Evolutionary conservation across 768 basidiomycete genomes (phyloP).

Genomic region (Mycena floridula): DNA sequence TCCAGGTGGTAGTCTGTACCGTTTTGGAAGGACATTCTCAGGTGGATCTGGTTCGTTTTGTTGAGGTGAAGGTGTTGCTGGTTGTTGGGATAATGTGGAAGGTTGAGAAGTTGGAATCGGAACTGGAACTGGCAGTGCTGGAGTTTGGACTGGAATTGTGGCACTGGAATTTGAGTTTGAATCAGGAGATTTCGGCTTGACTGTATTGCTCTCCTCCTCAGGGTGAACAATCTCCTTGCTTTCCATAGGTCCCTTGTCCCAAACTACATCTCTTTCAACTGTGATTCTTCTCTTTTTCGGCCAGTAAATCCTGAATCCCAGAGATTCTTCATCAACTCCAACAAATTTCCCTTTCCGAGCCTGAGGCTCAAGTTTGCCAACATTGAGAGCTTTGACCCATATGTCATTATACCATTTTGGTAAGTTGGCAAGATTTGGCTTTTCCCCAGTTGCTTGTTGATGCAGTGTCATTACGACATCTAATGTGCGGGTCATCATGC

Average conservation of each 20-base stretch:
- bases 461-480: slow-evolving; percentile 6
- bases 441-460: slow-evolving; percentile 3
- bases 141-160: not conserved
- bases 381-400: slow-evolving; percentile 20
- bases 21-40: not conserved
- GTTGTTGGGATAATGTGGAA: not conserved
- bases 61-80: not conserved
- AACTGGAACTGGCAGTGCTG: not conserved
- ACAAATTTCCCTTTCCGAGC: slow-evolving; percentile 13
- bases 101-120: not conserved
- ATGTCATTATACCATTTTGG: slow-evolving; percentile 19
- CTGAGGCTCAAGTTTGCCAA: slow-evolving; percentile 9
- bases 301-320: slow-evolving; percentile 24
- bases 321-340: slow-evolving; percentile 19
- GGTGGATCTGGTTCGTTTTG: not conserved
- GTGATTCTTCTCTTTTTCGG: slow-evolving; percentile 15
- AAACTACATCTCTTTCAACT: slow-evolving; percentile 18
- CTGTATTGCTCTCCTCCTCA: slow-evolving; percentile 2
- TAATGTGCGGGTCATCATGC: not conserved
- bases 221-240: not conserved
- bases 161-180: too few species aligned
- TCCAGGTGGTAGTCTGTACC: not conserved
- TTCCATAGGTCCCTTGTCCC: too few species aligned
- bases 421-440: slow-evolving; percentile 14
- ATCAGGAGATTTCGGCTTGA: not conserved